Percentiles rank a stretch among this genome's conserved stretches.
These are phyloP conservation scores for Sporothrix luriei DNA, from an alignment of 2,329 filamentous ascomycete species.

Conservation along the genomic window DNA sequence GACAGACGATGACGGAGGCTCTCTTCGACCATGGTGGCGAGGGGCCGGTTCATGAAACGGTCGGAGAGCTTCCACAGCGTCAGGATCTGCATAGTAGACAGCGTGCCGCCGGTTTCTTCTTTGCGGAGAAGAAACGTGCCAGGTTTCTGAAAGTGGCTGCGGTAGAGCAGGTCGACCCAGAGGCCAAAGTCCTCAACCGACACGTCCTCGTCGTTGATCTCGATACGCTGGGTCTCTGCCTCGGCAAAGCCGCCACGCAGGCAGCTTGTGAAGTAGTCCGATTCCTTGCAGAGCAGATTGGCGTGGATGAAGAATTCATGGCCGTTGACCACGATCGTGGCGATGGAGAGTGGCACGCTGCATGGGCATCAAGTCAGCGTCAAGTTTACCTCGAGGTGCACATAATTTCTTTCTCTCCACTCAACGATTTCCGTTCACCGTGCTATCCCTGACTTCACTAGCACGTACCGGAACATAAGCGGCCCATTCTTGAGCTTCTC, in stretches of 20 bases:
- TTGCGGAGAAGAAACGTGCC: conserved; percentile 35
- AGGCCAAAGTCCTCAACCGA: conserved; percentile 35
- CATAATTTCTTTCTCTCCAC: background rate
- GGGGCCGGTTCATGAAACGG: conserved; percentile 34
- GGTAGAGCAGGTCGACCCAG: conserved; percentile 38
- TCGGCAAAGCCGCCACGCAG: conserved; percentile 36
- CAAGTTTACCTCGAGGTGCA: background rate
- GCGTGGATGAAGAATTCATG: conserved; percentile 34
- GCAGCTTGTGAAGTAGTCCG: conserved; percentile 35
- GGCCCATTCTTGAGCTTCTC: conserved; percentile 24
- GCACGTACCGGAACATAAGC: conserved; percentile 33
- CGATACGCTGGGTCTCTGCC: conserved; percentile 34
- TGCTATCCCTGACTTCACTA: too few species aligned
- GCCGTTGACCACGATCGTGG: conserved; percentile 34
- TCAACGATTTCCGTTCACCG: background rate
- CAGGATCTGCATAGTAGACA: conserved; percentile 37
- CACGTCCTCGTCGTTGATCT: conserved; percentile 35
- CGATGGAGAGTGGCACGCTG: conserved; percentile 33
- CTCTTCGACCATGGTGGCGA: conserved; percentile 34
- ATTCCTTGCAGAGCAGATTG: conserved; percentile 35
- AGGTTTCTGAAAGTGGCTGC: conserved; percentile 33
- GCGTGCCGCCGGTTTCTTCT: conserved; percentile 37
- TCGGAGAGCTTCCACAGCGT: conserved; percentile 37
- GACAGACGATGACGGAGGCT: conserved; percentile 37
- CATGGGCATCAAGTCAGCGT: background rate